Base-by-base conservation (phyloP, 495 filamentous ascomycete species). In the Neurospora hispaniola region DNA sequence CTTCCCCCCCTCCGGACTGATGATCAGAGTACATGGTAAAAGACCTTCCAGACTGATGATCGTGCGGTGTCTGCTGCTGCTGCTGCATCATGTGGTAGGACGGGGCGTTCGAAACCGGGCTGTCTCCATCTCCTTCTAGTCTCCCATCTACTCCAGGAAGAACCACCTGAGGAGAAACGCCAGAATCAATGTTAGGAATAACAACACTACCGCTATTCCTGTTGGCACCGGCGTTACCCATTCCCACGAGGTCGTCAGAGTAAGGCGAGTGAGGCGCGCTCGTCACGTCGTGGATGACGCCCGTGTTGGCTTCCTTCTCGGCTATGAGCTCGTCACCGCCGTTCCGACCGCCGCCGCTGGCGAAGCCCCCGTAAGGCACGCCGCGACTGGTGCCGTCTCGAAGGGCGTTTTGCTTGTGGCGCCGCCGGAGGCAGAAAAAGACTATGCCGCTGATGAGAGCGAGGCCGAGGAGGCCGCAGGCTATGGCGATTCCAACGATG, bases 401-500 rank as follows among this genome's bases (percentile, higher is more conserved):
- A 0, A 35, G 27, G 4, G 54, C 54, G 14, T 75, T 71, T 1
- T 74, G 74, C 42, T 72, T 54, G 8, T 78, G 79, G 4, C 80
- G 81, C 23, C 81, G 82, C 18, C 77, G 73, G 31, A 79, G 71
- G 44, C 82, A 74, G 73, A 78, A 80, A 80, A 80, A 85, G 23
- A 79, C 72, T 35, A 82, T 68, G 12, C 42, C 72, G 20, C 69
- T 77, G 74, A 84, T 69, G 71, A 84, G 40, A 40, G 77, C 69
- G 5, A 86, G 77, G 54, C 79, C 83, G 9, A 75, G 74, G 2
- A 83, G 71, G 23, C 71, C 76, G 71, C 77, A 79, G 16, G 74
- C 84, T 7, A 85, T 81, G 59, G 82, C 83, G 69, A 85, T 83
- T 44, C 84, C 85, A 39, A 78, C 79, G 71, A 83, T 81, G 69